Base-by-base conservation (phyloP, 2,329 filamentous ascomycete species). In the Arthrobotrys musiformis region DNA sequence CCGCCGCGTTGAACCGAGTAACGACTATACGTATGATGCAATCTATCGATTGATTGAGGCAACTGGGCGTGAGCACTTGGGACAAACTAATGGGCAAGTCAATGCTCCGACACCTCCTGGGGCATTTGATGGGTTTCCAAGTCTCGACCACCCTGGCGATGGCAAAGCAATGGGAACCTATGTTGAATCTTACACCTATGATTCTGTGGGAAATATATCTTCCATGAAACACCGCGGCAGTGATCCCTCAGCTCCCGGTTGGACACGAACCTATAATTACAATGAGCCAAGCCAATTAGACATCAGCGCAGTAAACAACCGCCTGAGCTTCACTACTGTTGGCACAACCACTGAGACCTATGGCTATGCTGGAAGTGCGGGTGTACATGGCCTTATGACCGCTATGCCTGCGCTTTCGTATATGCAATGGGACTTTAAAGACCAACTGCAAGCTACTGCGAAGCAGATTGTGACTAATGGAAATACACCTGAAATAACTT, bases 401-500 rank as follows among this genome's bases (percentile, higher is more conserved):
- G 17, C 52, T 1, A 58, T 63, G 60, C 69, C 54, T 13, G 19
- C 26, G 1, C 30, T 48, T 9, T 52, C 26, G 15, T 15, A 5
- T 8, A 4, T 79, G 37, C 4, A 22, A n/a, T 79, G 73, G 73
- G 61, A 79, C 35, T 50, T 52, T 7, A 42, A 50, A 13, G 77
- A 80, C 50, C 44, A 60, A 37, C 68, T 81, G 0, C 48, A 37
- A 6, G 33, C 33, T 3, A 74, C 54, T 8, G 5, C 62, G n/a
- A 24, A 22, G n/a, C 75, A 79, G 22, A 48, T 30, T 26, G 48
- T 37, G 0, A 52, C 9, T 11, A 68, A 67, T 7, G 37, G 22
- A 0, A 37, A 40, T 2, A 30, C 40, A 28, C 70, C 44, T 15
- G 80, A 81, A 33, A 80, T 61, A 1, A 81, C 80, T 8, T 82